These are phyloP conservation scores for Typha latifolia DNA, from an alignment of 176 grass and related monocot genomes.

Conservation along the genomic window DNA sequence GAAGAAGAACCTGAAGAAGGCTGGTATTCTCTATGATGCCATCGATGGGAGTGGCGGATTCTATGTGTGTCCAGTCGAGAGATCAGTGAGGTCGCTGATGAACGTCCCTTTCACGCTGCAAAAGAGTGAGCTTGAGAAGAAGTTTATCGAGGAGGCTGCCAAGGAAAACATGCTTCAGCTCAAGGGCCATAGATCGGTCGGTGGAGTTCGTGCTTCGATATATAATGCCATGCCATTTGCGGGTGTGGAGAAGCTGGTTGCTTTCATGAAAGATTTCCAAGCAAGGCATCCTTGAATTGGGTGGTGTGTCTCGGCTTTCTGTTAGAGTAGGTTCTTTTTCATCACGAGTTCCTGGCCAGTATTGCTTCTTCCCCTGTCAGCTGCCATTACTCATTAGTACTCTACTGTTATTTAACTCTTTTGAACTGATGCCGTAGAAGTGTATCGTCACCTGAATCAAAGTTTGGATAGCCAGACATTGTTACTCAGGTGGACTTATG, in stretches of 20 bases:
- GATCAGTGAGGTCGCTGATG: conserved; percentile 77
- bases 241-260: conserved; percentile 80
- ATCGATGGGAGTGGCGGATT: conserved; percentile 78
- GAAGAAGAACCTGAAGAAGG: conserved; percentile 85
- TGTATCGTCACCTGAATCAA: not conserved
- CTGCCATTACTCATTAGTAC: not conserved
- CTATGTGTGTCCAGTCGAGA: conserved; percentile 78
- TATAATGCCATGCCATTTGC: conserved; percentile 95
- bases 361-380: not conserved
- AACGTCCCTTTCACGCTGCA: conserved; percentile 83
- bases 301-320: not conserved
- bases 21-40: conserved; percentile 59
- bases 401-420: not conserved
- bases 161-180: conserved; percentile 98
- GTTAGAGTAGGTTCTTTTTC: not conserved
- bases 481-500: not conserved
- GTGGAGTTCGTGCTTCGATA: conserved; percentile 79
- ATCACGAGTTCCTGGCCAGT: not conserved
- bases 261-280: conserved; percentile 99
- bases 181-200: conserved; percentile 91
- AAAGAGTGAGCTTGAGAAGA: conserved; percentile 81
- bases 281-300: conserved; percentile 55
- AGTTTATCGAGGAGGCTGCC: conserved; percentile 73
- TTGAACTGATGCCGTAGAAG: not conserved
- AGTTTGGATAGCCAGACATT: not conserved